These are phyloP conservation scores for Neonectria sp. DNA, from an alignment of 2,329 filamentous ascomycete species.

Conservation along the genomic window DNA sequence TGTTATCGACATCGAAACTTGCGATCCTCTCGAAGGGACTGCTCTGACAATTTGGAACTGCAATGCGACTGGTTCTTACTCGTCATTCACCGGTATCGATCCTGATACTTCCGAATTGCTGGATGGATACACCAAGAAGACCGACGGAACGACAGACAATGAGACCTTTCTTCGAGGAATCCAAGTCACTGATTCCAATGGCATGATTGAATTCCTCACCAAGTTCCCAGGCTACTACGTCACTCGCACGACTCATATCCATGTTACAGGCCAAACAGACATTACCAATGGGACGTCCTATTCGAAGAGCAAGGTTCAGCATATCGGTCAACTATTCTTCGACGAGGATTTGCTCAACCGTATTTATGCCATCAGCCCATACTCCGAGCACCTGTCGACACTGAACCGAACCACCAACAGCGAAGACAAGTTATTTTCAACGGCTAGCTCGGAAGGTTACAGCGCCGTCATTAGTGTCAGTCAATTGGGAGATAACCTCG, in stretches of 20 bases:
- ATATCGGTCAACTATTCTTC: constrained; percentile 27
- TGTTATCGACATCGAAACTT: constrained; percentile 28
- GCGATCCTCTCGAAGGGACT: constrained; percentile 22
- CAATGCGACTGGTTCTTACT: constrained; percentile 28
- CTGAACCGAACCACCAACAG: constrained; percentile 26
- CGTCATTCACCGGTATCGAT: constrained; percentile 29
- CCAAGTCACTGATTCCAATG: constrained; percentile 27
- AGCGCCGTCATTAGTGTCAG: constrained; percentile 26
- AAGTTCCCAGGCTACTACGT: constrained; percentile 32
- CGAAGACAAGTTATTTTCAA: constrained; percentile 16
- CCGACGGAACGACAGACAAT: constrained; percentile 23
- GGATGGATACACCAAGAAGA: constrained; percentile 14
- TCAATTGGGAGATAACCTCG: constrained; percentile 21
- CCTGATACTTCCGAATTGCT: constrained; percentile 21
- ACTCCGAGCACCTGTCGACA: constrained; percentile 14
- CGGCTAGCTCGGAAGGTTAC: constrained; percentile 19
- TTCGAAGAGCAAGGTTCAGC: constrained; percentile 24
- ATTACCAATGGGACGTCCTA: constrained; percentile 27
- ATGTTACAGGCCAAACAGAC: constrained; percentile 28
- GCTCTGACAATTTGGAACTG: constrained; percentile 29
- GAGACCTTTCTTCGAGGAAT: constrained; percentile 28
- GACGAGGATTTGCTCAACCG: constrained; percentile 24
- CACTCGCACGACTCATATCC: constrained; percentile 30
- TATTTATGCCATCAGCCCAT: constrained; percentile 18
- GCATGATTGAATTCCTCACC: constrained; percentile 30